Evolutionary conservation across 768 basidiomycete genomes (phyloP).

Genomic region (Serpula lacrymans): DNA sequence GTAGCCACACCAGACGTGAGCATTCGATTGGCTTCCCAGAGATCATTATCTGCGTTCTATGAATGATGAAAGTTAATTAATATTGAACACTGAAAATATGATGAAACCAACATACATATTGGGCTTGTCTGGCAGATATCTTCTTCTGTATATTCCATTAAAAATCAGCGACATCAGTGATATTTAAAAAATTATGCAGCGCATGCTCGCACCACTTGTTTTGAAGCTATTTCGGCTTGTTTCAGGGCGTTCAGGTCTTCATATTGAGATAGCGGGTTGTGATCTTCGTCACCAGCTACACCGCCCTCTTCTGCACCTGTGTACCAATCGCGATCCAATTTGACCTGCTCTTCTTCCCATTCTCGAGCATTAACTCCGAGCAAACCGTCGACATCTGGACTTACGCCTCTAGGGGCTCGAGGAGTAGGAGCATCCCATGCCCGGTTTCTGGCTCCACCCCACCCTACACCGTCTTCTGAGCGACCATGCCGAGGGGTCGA

Average conservation of each 20-base stretch:
- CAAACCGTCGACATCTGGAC: conserved; percentile 65
- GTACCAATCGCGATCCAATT: conserved; percentile 95
- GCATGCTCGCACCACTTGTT: conserved; percentile 73
- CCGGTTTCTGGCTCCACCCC: conserved; percentile 53
- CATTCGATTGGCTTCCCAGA: conserved; percentile 99
- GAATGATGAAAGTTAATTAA: conserved; percentile 14
- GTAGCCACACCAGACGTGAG: conserved; percentile 92
- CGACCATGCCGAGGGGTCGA: conserved; percentile 72
- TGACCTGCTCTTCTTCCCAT: conserved; percentile 97
- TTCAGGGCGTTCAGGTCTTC: conserved; percentile 75
- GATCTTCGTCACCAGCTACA: conserved; percentile 84
- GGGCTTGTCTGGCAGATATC: conserved; percentile 91
- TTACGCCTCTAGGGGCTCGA: conserved; percentile 58
- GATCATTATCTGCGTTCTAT: conserved; percentile 95
- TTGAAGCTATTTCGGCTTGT: conserved; percentile 71
- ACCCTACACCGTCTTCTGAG: conserved; percentile 57
- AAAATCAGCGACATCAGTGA: neutral
- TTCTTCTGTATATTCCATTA: conserved; percentile 54
- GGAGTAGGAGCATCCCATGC: conserved; percentile 88
- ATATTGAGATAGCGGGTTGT: conserved; percentile 90
- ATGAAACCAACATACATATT: conserved; percentile 65
- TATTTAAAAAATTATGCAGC: conserved; percentile 35
- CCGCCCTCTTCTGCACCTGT: conserved; percentile 85
- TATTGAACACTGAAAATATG: neutral
- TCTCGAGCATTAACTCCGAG: conserved; percentile 74